A percentile compares a stretch with the other conserved stretches of the same genome.
phyloP scores from a whole-genome alignment of 208 protist species.

The Endotrypanum monterogeii region DNA sequence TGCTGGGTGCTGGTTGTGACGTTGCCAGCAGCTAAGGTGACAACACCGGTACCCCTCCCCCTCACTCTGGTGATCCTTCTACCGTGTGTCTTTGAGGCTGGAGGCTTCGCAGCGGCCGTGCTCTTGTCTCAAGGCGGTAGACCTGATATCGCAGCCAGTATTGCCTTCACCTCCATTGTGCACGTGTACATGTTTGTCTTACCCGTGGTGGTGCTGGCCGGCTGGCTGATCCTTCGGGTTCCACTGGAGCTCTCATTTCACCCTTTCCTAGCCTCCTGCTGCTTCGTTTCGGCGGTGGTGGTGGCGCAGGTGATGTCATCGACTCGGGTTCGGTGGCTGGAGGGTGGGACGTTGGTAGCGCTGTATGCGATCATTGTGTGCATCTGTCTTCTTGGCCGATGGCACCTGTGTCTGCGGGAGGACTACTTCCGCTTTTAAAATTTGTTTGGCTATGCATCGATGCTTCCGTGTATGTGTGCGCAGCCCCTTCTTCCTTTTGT shows the following conservation, averaged over 20 bases:
- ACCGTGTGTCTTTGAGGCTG: constrained; percentile 60
- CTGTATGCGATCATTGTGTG: constrained; percentile 56
- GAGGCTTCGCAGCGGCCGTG: constrained; percentile 53
- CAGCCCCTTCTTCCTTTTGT: neutral
- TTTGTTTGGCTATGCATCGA: no score
- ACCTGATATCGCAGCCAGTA: constrained; percentile 75
- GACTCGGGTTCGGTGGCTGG: constrained; percentile 61
- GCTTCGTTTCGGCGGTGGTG: constrained; percentile 66
- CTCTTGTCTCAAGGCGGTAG: constrained; percentile 58
- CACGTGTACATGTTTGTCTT: constrained; percentile 79
- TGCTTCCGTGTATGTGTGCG: no score
- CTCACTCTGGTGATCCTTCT: constrained; percentile 66
- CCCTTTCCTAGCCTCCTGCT: constrained; percentile 54
- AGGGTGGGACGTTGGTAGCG: constrained; percentile 63
- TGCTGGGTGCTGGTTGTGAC: constrained; percentile 38
- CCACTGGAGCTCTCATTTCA: constrained; percentile 71
- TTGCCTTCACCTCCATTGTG: constrained; percentile 68
- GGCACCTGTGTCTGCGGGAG: constrained; percentile 32
- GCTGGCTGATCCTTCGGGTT: constrained; percentile 16
- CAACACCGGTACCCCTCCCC: constrained; percentile 31
- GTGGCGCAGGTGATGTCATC: constrained; percentile 48
- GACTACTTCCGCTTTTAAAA: neutral
- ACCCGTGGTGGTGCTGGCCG: constrained; percentile 48
- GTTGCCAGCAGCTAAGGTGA: constrained; percentile 32
- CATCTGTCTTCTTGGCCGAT: constrained; percentile 42